Conservation (phyloP, 352 stramenopile species). For the Phytophthora melonis region DNA sequence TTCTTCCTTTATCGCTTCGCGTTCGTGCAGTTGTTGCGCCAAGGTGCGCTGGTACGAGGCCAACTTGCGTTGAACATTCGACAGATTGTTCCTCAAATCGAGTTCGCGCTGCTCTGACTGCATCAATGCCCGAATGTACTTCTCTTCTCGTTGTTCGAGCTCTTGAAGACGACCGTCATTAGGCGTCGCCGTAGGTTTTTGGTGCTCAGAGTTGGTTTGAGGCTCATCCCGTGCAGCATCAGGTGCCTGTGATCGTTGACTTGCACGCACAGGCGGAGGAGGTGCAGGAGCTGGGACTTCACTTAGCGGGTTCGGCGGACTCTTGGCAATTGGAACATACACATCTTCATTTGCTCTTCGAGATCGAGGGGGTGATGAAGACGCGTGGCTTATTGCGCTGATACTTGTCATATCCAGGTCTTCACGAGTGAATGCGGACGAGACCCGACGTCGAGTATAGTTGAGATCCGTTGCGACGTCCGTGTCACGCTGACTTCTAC, state of each 20-base stretch:
- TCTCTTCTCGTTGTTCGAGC: constrained; percentile 71
- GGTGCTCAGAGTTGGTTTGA: constrained; percentile 3
- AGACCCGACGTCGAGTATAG: constrained; percentile 30
- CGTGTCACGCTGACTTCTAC: constrained; percentile 8
- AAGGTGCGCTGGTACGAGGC: constrained; percentile 51
- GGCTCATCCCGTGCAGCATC: background rate
- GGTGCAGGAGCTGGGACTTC: background rate
- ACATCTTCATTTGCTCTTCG: background rate
- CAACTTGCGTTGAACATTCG: constrained; percentile 54
- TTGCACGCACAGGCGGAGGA: background rate
- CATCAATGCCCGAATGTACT: constrained; percentile 82
- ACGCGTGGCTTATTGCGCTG: constrained; percentile 32
- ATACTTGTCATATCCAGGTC: constrained; percentile 41
- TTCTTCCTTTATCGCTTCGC: constrained; percentile 65
- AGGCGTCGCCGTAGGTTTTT: background rate
- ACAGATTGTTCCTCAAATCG: constrained; percentile 65
- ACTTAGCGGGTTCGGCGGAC: constrained; percentile 1
- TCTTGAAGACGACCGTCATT: constrained; percentile 53
- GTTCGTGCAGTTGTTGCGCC: constrained; percentile 51
- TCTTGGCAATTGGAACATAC: constrained; percentile 26
- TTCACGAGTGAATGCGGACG: constrained; percentile 33
- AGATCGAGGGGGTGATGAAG: constrained; percentile 16
- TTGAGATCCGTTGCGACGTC: constrained; percentile 30
- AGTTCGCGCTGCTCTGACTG: constrained; percentile 81
- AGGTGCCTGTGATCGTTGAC: background rate